These are phyloP conservation scores for Hymenoscyphus salicellus DNA, from an alignment of 2,329 filamentous ascomycete genomes.

Conservation along the genomic window DNA sequence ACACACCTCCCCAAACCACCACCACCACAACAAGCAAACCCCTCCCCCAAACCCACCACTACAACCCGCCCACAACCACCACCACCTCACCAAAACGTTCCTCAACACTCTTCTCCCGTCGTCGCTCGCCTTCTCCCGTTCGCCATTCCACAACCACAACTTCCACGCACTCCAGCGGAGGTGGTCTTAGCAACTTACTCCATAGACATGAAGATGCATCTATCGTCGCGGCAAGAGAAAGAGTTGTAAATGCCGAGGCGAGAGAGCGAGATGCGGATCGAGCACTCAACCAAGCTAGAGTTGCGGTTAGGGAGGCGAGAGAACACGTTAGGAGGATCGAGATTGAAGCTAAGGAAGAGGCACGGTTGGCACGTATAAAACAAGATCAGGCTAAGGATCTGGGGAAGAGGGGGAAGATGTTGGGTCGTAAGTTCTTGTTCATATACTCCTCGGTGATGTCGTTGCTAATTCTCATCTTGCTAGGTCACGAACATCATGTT, in stretches of 20 bases:
- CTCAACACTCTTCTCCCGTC: background rate
- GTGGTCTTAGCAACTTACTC: constrained; percentile 17
- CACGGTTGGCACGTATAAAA: constrained; percentile 65
- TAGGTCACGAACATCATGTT: too few species aligned
- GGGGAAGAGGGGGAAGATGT: constrained; percentile 65
- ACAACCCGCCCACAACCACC: background rate
- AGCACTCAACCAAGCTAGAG: constrained; percentile 56
- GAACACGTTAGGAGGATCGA: constrained; percentile 63
- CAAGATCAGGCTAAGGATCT: constrained; percentile 62
- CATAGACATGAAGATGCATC: constrained; percentile 54
- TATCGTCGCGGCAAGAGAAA: constrained; percentile 59
- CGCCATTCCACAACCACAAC: background rate
- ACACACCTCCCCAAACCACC: constrained; percentile 4
- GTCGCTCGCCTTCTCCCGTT: background rate
- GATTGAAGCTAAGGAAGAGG: constrained; percentile 63
- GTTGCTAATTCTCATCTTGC: background rate
- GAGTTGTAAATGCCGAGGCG: constrained; percentile 58
- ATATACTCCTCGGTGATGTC: background rate
- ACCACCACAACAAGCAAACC: constrained; percentile 7
- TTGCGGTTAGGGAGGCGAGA: constrained; percentile 59
- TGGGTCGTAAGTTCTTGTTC: constrained; percentile 58
- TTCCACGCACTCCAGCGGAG: constrained; percentile 25
- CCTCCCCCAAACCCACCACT: background rate
- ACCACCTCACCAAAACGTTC: background rate
- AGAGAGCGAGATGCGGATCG: constrained; percentile 65